Conservation (phyloP, 306 rosid genomes). For the Castanea sativa region DNA sequence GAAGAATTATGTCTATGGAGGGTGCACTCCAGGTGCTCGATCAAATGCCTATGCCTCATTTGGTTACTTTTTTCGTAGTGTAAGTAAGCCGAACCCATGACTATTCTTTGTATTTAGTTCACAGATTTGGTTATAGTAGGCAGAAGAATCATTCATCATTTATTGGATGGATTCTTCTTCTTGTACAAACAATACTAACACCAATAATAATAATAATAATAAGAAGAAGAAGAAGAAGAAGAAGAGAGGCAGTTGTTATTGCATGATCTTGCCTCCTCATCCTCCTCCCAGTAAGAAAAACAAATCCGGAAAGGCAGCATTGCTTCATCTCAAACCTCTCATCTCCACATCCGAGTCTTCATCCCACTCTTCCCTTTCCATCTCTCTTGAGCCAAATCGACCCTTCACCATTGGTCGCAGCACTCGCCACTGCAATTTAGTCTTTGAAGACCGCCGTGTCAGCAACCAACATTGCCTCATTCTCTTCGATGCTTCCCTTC, state of each 20-base stretch:
- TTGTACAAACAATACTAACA: no score
- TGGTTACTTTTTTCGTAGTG: no score
- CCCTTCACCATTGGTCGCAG: conserved; percentile 63
- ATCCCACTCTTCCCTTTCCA: conserved; percentile 18
- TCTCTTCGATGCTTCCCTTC: conserved; percentile 46
- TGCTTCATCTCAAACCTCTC: conserved; percentile 45
- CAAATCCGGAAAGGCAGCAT: conserved; percentile 6
- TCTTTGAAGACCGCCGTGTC: conserved; percentile 57
- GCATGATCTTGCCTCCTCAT: not conserved
- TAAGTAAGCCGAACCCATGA: no score
- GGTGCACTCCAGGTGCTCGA: no score
- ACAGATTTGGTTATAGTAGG: no score
- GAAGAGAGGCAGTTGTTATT: not conserved
- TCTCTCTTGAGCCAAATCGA: conserved; percentile 35
- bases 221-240: not conserved
- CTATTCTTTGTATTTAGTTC: no score
- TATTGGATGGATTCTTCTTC: no score
- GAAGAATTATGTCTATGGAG: no score
- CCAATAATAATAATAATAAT: no score
- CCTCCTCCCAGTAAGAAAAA: not conserved
- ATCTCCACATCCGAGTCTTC: conserved; percentile 24
- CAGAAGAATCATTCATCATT: no score
- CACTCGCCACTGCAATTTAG: conserved; percentile 31
- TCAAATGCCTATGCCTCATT: no score
- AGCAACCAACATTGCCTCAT: conserved; percentile 67